Percentiles rank a stretch among this genome's conserved stretches.
These are phyloP conservation scores for Ogataea philodendri DNA, from an alignment of 805 yeast genomes.

Conservation along the genomic window DNA sequence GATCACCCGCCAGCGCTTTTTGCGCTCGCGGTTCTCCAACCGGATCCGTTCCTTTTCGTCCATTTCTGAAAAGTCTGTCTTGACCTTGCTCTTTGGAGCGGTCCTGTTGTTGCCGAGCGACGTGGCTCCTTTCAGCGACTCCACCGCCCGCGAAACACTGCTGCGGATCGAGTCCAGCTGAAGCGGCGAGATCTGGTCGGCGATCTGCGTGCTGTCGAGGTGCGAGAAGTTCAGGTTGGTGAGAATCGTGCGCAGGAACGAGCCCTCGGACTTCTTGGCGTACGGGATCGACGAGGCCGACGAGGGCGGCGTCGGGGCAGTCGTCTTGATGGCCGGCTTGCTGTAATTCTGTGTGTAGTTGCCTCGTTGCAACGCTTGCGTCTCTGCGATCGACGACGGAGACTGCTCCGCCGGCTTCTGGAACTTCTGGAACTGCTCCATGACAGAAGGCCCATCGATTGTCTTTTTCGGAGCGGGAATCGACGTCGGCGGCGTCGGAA, in stretches of 20 bases:
- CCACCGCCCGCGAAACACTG: conserved; percentile 17
- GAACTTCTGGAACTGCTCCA: conserved; percentile 23
- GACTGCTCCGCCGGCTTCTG: conserved; percentile 27
- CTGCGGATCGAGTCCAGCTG: conserved; percentile 17
- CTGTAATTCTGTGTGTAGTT: conserved; percentile 33
- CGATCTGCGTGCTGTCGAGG: conserved; percentile 12
- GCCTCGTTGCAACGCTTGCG: conserved; percentile 53
- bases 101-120: conserved; percentile 1
- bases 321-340: too few species aligned
- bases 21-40: conserved; percentile 69
- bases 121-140: conserved; percentile 1
- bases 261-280: conserved; percentile 16
- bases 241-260: conserved; percentile 16
- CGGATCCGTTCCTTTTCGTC: conserved; percentile 58
- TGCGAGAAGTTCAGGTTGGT: conserved; percentile 11
- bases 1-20: conserved; percentile 79
- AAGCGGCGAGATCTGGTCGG: conserved; percentile 14
- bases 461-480: conserved; percentile 10
- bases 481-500: conserved; percentile 17
- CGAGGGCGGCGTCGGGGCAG: not conserved
- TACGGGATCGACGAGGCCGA: conserved; percentile 1
- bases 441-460: conserved; percentile 9
- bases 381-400: conserved; percentile 58
- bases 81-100: conserved; percentile 3
- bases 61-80: conserved; percentile 9